Evolutionary conservation across 305 asterid genomes (phyloP).

Genomic region (Fraxinus platypoda): DNA sequence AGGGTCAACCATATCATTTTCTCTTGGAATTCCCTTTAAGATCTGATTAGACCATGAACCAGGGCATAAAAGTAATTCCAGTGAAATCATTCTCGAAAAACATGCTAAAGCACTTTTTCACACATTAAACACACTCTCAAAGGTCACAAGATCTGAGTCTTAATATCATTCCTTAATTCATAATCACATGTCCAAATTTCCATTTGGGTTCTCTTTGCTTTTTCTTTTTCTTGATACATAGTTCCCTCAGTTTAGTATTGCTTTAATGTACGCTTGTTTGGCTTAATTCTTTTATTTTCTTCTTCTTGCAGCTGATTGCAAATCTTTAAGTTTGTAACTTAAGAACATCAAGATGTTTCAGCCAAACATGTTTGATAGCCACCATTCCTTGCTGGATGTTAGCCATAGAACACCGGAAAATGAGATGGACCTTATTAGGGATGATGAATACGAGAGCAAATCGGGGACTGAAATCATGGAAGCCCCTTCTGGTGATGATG

Average conservation of each 20-base stretch:
- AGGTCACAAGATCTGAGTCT: conserved; percentile 22
- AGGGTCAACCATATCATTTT: conserved; percentile 20
- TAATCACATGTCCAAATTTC: conserved; percentile 19
- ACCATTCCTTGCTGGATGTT: conserved; percentile 71
- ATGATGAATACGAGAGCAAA: conserved; percentile 78
- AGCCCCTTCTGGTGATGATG: conserved; percentile 78
- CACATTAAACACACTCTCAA: background rate
- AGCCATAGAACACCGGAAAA: conserved; percentile 63
- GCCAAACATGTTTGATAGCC: conserved; percentile 80
- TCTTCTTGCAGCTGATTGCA: conserved; percentile 12
- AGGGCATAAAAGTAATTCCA: background rate
- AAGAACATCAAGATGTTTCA: conserved; percentile 65
- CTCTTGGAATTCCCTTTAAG: conserved; percentile 10
- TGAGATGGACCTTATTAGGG: conserved; percentile 66
- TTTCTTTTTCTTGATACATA: background rate
- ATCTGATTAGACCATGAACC: conserved; percentile 24
- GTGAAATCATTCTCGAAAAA: background rate
- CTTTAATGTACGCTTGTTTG: background rate
- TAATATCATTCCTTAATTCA: conserved; percentile 18
- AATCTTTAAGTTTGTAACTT: background rate
- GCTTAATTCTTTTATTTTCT: background rate
- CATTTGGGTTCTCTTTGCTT: background rate
- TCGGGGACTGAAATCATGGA: conserved; percentile 83
- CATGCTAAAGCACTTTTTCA: background rate
- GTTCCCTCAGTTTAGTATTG: background rate